Base-by-base conservation (phyloP, 208 protist species). In the Trypanosoma melophagium region DNA sequence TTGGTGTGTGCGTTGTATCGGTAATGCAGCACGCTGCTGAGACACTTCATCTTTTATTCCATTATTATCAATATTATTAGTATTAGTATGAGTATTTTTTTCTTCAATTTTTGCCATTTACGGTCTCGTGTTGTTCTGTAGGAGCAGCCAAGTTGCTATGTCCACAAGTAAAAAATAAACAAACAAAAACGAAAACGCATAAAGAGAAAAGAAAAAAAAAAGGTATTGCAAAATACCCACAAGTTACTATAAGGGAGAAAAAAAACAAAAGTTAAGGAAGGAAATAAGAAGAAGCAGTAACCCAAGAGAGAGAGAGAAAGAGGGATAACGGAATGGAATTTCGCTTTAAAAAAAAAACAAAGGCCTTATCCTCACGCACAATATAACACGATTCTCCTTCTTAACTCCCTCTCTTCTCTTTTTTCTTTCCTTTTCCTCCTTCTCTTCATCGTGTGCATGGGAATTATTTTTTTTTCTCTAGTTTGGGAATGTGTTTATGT, bases 1-100 rank as follows among this genome's bases (percentile, higher is more conserved):
- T 44, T 90, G 81, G 56, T 94, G 87, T 7, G 76, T 86, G n/a
- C 88, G 86, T 12, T 60, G 52, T 56, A 96, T 92, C 22, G 84
- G 64, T 41, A 87, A 83, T 40, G 62, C 81, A 13, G 64, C 61
- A 53, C 90, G 87, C 19, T 10, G 13, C 1, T 24, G 25, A 8
- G 57, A 38, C 35, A 1, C 22, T 25, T 47, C 19, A 10, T 55
- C 62, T 49, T 24, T 38, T 3, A 22, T 47, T 31, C 19, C 54
- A 45, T 14, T 21, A 53, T 56, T 22, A 17, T 17, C 28, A 35
- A 35, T 35, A 38, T 7, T 25, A 56, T 35, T 10, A 31, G 16
- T 19, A 7, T 25, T 35, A 38, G 7, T 16, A 35, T 56, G 8
- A 38, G 3, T 35, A 7, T 45, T 21, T 21, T 64, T n/a, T 25